Conservation (phyloP, 176 grass and related monocot genomes). For the Cenchrus fungigraminus region DNA sequence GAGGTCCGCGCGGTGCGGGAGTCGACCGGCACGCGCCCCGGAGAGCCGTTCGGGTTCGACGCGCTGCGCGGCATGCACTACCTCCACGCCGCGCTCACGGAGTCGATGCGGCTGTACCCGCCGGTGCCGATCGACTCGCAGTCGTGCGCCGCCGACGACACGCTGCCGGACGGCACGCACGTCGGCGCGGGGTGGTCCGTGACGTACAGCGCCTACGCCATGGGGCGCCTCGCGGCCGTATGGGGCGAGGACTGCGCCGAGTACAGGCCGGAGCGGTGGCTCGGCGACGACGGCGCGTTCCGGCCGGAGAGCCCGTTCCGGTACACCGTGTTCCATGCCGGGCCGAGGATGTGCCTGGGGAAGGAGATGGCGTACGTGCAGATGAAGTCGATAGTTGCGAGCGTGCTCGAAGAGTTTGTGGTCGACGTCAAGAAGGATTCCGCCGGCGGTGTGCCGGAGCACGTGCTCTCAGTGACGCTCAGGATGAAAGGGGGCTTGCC, state of each 20-base stretch:
- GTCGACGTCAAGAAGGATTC: conserved; percentile 42
- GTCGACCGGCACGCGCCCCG: neutral
- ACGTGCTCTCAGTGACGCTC: conserved; percentile 31
- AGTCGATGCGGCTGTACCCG: conserved; percentile 65
- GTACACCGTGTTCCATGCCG: conserved; percentile 54
- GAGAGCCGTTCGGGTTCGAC: conserved; percentile 47
- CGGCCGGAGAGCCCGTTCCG: conserved; percentile 36
- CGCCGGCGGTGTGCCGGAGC: conserved; percentile 9
- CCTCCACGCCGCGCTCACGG: conserved; percentile 58
- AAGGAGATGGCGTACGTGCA: conserved; percentile 58
- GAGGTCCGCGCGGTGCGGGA: conserved; percentile 32
- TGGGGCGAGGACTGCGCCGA: conserved; percentile 52
- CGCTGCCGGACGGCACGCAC: conserved; percentile 55
- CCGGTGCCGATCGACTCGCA: conserved; percentile 51
- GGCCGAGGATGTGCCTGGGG: conserved; percentile 46
- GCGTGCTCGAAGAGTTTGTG: conserved; percentile 48
- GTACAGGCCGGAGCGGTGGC: conserved; percentile 56
- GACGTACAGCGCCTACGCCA: conserved; percentile 49
- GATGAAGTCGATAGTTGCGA: conserved; percentile 47
- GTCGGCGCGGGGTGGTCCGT: conserved; percentile 36
- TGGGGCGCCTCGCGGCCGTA: conserved; percentile 25
- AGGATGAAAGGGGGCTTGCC: conserved; percentile 43
- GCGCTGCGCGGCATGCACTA: conserved; percentile 57
- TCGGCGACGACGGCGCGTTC: conserved; percentile 31
- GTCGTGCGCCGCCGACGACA: conserved; percentile 56